These are phyloP conservation scores for Sporodiniella umbellata DNA, from an alignment of 371 early-diverging fungal genomes.

Conservation along the genomic window DNA sequence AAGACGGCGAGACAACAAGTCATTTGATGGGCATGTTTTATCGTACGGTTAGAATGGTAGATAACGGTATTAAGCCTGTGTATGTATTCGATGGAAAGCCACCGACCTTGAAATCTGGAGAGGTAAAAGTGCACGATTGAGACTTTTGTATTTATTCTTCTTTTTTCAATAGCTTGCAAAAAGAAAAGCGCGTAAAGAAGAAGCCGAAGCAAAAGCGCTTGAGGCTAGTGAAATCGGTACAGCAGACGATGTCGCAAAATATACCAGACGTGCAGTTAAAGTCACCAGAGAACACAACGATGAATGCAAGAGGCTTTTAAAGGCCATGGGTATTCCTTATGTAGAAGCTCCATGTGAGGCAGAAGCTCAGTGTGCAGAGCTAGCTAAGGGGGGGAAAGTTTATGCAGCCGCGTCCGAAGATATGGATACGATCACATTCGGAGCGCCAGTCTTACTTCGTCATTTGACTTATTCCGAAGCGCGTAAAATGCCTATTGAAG, in stretches of 20 bases:
- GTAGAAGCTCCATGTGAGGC: slow-evolving; percentile 99
- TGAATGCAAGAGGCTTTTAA: slow-evolving; percentile 91
- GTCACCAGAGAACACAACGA: slow-evolving; percentile 95
- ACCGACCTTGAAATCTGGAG: slow-evolving; percentile 92
- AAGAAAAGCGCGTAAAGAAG: slow-evolving; percentile 81
- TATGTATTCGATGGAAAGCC: slow-evolving; percentile 99
- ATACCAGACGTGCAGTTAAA: slow-evolving; percentile 89
- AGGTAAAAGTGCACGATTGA: slow-evolving; percentile 49
- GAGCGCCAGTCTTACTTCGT: slow-evolving; percentile 88
- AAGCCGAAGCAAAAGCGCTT: slow-evolving; percentile 76
- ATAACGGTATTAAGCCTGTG: slow-evolving; percentile 96
- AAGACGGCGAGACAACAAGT: slow-evolving; percentile 93
- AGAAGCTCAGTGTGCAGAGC: slow-evolving; percentile 98
- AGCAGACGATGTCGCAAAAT: slow-evolving; percentile 85
- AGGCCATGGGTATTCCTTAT: slow-evolving; percentile 97
- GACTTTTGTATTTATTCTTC: neutral
- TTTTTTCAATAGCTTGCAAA: slow-evolving; percentile 69
- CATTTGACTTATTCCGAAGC: slow-evolving; percentile 93
- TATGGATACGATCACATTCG: slow-evolving; percentile 99
- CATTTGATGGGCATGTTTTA: slow-evolving; percentile 99
- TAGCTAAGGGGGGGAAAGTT: slow-evolving; percentile 89
- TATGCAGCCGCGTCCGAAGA: slow-evolving; percentile 99
- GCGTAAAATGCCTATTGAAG: slow-evolving; percentile 92
- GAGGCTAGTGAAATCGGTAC: slow-evolving; percentile 90
- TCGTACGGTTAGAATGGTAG: slow-evolving; percentile 98